Evolutionary conservation across 1,139 yeast genomes (phyloP), one percentile per base, ranked within the genome.

Genomic region (Pneumocystis sp.): DNA sequence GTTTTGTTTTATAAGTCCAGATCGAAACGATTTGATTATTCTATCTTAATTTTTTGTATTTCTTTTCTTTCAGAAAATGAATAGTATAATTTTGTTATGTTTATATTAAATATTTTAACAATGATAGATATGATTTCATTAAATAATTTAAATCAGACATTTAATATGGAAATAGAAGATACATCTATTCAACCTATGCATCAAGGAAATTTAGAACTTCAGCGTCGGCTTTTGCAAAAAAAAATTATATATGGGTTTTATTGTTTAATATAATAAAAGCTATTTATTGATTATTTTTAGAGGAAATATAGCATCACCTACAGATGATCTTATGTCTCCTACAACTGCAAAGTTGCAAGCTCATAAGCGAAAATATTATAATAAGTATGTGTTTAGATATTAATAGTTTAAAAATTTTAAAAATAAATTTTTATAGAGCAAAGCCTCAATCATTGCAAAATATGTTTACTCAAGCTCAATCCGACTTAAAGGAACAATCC

Each of bases 321-420:
- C 86, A 1, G 86, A 83, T 71, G 79, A 76, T 64, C 70, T 82
- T 69, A 74, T 83, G 74, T 82, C 85, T 21, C 86, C 86, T 44
- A 81, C 85, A 70, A 79, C 85, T 6, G 80, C 81, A 65, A 83
- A 82, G 72, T 73, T 83, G 67, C 81, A 74, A 68, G 80, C 80
- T 62, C 83, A 81, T 70, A 81, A 79, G 72, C 74, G 73, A 69
- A 77, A 76, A 70, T 79, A 78, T 70, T 73, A 76, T 62, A 73
- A 74, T 50, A 71, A 69, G 72, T 69, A 67, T 21, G 70, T 63
- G 21, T 10, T 44, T 56, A 15, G 3, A 25, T 39, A 25, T 39
- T 10, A 25, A 12, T 10, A 17, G 12, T 39, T 59, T 59, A 59
- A 8, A 25, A 29, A 29, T 21, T 21, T 59, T 10, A 21, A 31